Conservation (phyloP, 148 eudicot species). For the Cornus controversa region DNA sequence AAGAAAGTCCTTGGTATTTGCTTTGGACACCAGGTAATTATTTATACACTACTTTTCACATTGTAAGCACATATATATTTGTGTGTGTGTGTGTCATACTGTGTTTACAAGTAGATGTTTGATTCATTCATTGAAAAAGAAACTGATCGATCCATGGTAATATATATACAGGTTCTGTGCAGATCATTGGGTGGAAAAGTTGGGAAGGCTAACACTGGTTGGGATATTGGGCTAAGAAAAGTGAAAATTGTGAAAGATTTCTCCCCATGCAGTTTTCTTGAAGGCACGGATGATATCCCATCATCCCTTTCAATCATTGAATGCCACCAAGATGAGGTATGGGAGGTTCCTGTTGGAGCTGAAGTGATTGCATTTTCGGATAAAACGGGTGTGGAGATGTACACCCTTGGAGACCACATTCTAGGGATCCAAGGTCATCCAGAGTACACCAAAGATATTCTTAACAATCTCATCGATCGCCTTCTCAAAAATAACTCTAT, state of each 20-base stretch:
- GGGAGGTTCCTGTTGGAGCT: background rate
- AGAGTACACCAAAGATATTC: too few relatives aligned
- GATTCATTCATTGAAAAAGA: too few relatives aligned
- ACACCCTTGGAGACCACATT: too few relatives aligned
- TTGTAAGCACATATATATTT: too few relatives aligned
- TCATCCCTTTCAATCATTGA: conserved; percentile 39
- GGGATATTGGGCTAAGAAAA: conserved; percentile 59
- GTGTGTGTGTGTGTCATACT: too few relatives aligned
- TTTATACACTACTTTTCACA: background rate
- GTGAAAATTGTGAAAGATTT: conserved; percentile 28
- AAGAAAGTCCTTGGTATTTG: conserved; percentile 62
- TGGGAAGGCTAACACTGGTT: conserved; percentile 40
- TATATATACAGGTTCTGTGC: conserved; percentile 26
- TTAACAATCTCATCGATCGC: too few relatives aligned
- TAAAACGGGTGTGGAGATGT: too few relatives aligned
- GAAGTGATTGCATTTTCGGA: too few relatives aligned
- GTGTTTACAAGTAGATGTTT: too few relatives aligned
- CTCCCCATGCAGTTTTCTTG: conserved; percentile 11
- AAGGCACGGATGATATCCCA: conserved; percentile 26
- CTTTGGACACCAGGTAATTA: conserved; percentile 59
- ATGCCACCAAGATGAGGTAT: conserved; percentile 64
- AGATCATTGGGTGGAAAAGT: conserved; percentile 64
- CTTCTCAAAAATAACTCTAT: too few relatives aligned
- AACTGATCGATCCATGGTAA: too few relatives aligned
- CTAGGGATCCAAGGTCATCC: too few relatives aligned